Percentiles rank a stretch among this genome's conserved stretches.
Conservation (phyloP, 208 protist species). For the Crithidia brevicula region DNA sequence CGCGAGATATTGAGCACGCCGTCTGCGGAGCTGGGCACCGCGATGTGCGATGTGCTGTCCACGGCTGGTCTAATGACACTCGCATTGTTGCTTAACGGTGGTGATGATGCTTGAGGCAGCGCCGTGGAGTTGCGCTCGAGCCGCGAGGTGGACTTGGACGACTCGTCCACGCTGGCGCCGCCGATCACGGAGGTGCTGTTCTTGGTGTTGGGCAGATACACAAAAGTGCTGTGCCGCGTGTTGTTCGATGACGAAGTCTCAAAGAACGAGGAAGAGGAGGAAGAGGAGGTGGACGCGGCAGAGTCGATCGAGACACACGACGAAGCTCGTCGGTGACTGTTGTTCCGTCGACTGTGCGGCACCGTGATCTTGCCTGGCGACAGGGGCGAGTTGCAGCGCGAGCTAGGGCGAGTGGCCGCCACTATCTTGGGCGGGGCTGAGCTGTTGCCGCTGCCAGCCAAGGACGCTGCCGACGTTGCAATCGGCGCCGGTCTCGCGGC, state of each 20-base stretch:
- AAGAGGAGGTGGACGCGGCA: background rate
- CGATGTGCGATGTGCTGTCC: background rate
- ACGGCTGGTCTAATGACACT: no score
- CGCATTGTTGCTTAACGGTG: no score
- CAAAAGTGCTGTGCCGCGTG: slow-evolving; percentile 17
- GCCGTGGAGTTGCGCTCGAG: background rate
- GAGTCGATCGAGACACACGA: background rate
- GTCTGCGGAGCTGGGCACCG: background rate
- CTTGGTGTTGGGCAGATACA: slow-evolving; percentile 15
- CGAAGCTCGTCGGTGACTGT: background rate
- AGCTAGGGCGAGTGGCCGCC: slow-evolving; percentile 6
- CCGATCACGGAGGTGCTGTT: slow-evolving; percentile 3
- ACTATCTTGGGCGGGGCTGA: background rate
- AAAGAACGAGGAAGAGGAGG: slow-evolving; percentile 6
- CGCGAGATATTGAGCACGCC: background rate
- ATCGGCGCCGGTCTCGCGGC: background rate
- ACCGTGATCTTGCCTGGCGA: background rate
- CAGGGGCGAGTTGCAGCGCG: slow-evolving; percentile 4
- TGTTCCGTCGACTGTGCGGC: slow-evolving; percentile 4
- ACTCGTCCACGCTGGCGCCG: background rate
- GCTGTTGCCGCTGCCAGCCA: background rate
- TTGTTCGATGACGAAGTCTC: background rate
- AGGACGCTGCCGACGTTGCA: background rate
- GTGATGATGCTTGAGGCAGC: no score
- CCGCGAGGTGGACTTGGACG: background rate